These are phyloP conservation scores for Silybum marianum DNA, from an alignment of 129 eudicot species.

Conservation along the genomic window DNA sequence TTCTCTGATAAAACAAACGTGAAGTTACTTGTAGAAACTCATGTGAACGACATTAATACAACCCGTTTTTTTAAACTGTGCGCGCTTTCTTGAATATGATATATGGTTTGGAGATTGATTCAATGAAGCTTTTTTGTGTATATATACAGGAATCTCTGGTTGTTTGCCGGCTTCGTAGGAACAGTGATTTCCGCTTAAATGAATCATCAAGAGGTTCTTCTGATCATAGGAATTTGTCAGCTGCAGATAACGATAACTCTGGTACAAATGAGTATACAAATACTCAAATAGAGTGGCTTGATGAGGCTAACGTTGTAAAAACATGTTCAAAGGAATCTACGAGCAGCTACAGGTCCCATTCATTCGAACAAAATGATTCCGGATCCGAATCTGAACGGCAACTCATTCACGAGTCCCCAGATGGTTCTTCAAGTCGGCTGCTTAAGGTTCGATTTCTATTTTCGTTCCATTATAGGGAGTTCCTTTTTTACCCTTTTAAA, in stretches of 20 bases:
- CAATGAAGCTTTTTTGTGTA: background rate
- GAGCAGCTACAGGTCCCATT: constrained; percentile 58
- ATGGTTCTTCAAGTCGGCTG: constrained; percentile 36
- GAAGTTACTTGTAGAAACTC: background rate
- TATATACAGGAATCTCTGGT: constrained; percentile 76
- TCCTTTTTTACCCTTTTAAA: too few species aligned
- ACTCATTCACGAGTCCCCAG: constrained; percentile 17
- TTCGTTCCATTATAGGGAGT: background rate
- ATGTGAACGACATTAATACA: too few species aligned
- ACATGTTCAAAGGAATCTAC: constrained; percentile 45
- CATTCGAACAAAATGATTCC: constrained; percentile 48
- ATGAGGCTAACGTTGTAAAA: constrained; percentile 33
- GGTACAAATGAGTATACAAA: constrained; percentile 25
- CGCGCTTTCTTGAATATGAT: background rate
- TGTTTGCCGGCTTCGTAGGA: constrained; percentile 80
- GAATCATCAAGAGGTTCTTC: constrained; percentile 42
- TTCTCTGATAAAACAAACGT: too few species aligned
- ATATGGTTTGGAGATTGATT: background rate
- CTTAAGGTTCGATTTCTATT: constrained; percentile 29
- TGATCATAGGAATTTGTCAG: constrained; percentile 14
- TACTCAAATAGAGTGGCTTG: constrained; percentile 24
- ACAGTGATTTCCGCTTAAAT: constrained; percentile 51
- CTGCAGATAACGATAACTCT: constrained; percentile 22
- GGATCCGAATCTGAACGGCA: constrained; percentile 50
- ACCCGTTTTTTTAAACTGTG: too few species aligned